Percentiles rank a stretch among this genome's conserved stretches.
Evolutionary conservation across 2,329 filamentous ascomycete species (phyloP).

Genomic region (Pezicula rhizophila): DNA sequence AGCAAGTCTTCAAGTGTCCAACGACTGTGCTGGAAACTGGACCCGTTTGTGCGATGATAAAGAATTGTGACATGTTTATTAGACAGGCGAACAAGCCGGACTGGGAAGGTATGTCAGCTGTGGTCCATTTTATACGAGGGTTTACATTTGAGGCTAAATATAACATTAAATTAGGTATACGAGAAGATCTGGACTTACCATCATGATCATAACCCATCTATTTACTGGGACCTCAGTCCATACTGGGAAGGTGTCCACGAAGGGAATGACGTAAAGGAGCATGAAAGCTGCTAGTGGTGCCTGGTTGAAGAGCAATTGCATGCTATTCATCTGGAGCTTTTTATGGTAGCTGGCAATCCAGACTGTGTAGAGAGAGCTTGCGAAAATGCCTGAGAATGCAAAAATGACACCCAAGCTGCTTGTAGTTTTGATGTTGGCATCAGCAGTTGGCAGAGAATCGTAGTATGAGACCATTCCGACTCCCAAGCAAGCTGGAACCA

Average conservation of each 20-base stretch:
- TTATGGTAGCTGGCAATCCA: constrained; percentile 63
- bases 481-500: constrained; percentile 56
- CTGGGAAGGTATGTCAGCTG: constrained; percentile 31
- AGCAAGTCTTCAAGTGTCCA: constrained; percentile 60
- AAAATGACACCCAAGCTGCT: constrained; percentile 55
- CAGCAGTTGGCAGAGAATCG: constrained; percentile 48
- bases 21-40: constrained; percentile 61
- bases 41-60: constrained; percentile 55
- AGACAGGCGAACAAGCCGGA: constrained; percentile 57
- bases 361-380: constrained; percentile 62
- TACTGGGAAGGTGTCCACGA: constrained; percentile 56
- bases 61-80: constrained; percentile 61
- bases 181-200: constrained; percentile 34
- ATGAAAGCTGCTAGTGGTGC: constrained; percentile 56
- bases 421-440: constrained; percentile 48
- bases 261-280: constrained; percentile 60
- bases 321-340: constrained; percentile 59
- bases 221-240: constrained; percentile 44
- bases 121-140: constrained; percentile 9
- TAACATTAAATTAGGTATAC: neutral
- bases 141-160: neutral
- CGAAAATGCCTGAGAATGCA: constrained; percentile 57
- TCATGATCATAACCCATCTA: constrained; percentile 52
- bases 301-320: constrained; percentile 65
- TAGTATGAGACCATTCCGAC: constrained; percentile 64